Conservation (phyloP, 2,329 filamentous ascomycete genomes). For the Sporothrix pallida region DNA sequence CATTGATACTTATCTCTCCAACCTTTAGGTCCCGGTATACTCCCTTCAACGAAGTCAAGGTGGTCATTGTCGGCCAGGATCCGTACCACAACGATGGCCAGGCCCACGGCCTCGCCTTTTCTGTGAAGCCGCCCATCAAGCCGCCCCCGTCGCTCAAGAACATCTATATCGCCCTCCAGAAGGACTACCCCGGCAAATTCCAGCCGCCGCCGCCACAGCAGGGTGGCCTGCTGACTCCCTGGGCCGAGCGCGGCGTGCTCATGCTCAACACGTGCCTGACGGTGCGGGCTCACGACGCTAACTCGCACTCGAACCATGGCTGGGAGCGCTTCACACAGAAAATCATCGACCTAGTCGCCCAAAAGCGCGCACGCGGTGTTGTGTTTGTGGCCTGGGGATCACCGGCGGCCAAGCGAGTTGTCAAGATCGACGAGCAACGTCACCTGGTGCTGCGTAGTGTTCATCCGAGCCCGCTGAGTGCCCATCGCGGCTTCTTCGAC, state of each 20-base stretch:
- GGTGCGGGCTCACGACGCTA: conserved; percentile 85
- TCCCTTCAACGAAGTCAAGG: conserved; percentile 84
- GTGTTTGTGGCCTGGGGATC: conserved; percentile 95
- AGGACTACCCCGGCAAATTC: conserved; percentile 82
- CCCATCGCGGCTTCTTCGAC: conserved; percentile 79
- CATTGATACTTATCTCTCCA: neutral
- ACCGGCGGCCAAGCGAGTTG: conserved; percentile 79
- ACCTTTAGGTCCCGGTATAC: conserved; percentile 83
- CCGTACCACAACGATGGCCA: conserved; percentile 96
- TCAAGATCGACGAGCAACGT: conserved; percentile 71
- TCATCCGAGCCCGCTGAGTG: conserved; percentile 93
- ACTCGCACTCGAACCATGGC: conserved; percentile 81
- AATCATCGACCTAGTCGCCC: conserved; percentile 84
- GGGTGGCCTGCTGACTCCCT: conserved; percentile 84
- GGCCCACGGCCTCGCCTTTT: conserved; percentile 95
- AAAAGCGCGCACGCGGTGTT: conserved; percentile 77
- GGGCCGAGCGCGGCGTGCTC: conserved; percentile 91
- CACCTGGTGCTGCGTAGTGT: conserved; percentile 86
- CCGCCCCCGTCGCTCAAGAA: conserved; percentile 91
- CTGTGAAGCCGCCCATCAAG: conserved; percentile 83
- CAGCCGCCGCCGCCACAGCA: conserved; percentile 77
- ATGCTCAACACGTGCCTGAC: conserved; percentile 95
- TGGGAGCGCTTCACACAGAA: conserved; percentile 95
- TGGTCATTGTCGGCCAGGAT: conserved; percentile 93
- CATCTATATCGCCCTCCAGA: conserved; percentile 87